Base-by-base conservation (phyloP, 75 land plant species). In the Selaginella tamariscina region DNA sequence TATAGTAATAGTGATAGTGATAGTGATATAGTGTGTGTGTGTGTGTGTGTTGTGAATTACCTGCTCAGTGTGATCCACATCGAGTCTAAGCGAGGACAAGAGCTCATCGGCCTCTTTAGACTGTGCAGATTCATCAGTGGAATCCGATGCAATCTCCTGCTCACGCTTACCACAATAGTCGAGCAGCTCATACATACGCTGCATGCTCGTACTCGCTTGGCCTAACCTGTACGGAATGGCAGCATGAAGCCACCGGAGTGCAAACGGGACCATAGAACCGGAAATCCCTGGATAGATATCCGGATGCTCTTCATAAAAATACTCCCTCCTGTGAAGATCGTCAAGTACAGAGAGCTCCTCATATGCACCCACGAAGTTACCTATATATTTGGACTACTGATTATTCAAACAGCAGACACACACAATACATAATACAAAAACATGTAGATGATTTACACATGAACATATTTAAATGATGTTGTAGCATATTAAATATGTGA, bases 261-360 rank as follows among this genome's bases (percentile, higher is more conserved):
- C 75, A 74, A 93, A 93, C 33, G 98, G 98, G 23, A 93, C 72
- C 86, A 93, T 83, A 57, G 98, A 93, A 0, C 95, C 95, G 56
- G 77, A 68, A 28, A 74, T 80, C 15, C 64, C 68, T n/a, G 79
- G 83, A 70, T 93, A 89, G 15, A 68, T 11, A 1, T 65, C 55
- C n/a, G 90, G 90, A 70, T 86, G 78, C 18, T 79, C 56, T 60
- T 89, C 88, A 73, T 79, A 93, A n/a, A 69, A 74, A 72, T 81
- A 85, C 0, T 69, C 56, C 23, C 74, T 30, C 49, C 64, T 27
- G 28, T 89, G 80, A 31, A 89, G 72, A 29, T 67, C 71, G 11
- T 75, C 80, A 30, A 77, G 33, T 1, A 56, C 75, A 49, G 70
- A 72, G 56, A 85, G 73, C 75, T 82, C 85, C 32, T 31, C 68